Conservation (phyloP, 1,284 basidiomycete genomes). For the Takashimella tepidaria region DNA sequence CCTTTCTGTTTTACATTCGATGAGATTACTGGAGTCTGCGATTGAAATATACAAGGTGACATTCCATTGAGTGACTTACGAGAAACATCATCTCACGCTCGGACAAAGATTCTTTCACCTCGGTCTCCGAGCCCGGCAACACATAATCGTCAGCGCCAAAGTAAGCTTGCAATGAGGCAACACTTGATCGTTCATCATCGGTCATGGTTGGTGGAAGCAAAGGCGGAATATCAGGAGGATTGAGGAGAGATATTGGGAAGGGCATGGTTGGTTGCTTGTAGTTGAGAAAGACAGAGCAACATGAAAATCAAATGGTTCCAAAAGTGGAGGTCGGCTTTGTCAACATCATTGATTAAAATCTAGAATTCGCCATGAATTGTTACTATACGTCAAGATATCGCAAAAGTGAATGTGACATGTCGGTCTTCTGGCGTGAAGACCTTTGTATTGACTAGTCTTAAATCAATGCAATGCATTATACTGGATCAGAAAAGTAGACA, state of each 20-base stretch:
- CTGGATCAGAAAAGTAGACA: too few relatives aligned
- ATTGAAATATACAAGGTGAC: background rate
- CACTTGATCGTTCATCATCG: background rate
- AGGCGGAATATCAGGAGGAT: background rate
- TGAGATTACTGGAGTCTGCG: background rate
- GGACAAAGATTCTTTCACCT: constrained; percentile 15
- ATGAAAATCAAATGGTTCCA: background rate
- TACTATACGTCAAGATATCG: too few relatives aligned
- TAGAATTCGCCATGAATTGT: background rate
- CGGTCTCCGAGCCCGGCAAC: constrained; percentile 19
- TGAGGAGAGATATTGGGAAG: constrained; percentile 3
- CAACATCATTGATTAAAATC: background rate
- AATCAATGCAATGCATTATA: too few relatives aligned
- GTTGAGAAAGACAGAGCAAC: background rate
- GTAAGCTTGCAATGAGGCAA: constrained; percentile 18
- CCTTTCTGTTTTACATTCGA: background rate
- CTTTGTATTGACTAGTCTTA: too few relatives aligned
- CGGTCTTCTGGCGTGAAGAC: too few relatives aligned
- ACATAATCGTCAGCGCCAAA: constrained; percentile 23
- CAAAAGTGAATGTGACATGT: too few relatives aligned
- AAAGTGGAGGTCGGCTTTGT: background rate
- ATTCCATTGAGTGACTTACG: constrained; percentile 18
- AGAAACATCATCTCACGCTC: constrained; percentile 43
- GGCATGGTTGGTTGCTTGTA: constrained; percentile 1
- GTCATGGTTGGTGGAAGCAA: background rate